Evolutionary conservation across 805 yeast genomes (phyloP), one percentile per base, ranked within the genome.

Genomic region (Ogataea siamensis): DNA sequence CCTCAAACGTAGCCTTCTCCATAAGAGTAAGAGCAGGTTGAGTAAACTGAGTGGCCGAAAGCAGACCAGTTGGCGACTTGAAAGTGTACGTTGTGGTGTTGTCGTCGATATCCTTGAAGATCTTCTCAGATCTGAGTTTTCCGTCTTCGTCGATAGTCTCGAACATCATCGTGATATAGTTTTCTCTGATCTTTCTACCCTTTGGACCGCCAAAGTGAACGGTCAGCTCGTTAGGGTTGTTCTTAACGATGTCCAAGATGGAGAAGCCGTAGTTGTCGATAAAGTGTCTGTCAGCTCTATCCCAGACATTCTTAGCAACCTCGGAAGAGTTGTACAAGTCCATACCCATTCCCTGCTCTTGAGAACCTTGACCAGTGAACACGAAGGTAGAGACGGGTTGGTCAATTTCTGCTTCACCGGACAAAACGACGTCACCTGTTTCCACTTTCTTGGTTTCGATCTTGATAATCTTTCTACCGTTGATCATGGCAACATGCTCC

Each of bases 301-400:
- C 98, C 99, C 99, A 93, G 47, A 93, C 97, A 48, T 78, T 79
- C 57, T 80, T 80, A 37, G 99, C 99, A 63, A 93, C 96, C 20
- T 78, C 88, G 34, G 96, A 85, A 28, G 84, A 74, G 50, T 80
- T 81, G 67, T 93, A 93, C 62, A 93, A 76, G 66, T 93, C 99
- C 99, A 93, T 93, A 75, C 99, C 99, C 99, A 93, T 93, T 64
- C 97, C 97, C 73, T 94, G 99, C 67, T 94, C 99, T 70, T 93
- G 99, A 45, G 99, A 91, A 66, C 99, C 99, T 74, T 93, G 99
- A 62, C 99, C 99, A 50, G 99, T 93, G 71, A 94, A 93, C 42
- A 93, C 95, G 63, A 86, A 93, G 14, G 99, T 84, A 29, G 98
- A 86, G 37, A 83, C 84, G 22, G 99, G 99, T 71, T 93, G 99